Evolutionary conservation across 2,329 filamentous ascomycete species (phyloP).

Genomic region (Lasiodiplodia sp.): DNA sequence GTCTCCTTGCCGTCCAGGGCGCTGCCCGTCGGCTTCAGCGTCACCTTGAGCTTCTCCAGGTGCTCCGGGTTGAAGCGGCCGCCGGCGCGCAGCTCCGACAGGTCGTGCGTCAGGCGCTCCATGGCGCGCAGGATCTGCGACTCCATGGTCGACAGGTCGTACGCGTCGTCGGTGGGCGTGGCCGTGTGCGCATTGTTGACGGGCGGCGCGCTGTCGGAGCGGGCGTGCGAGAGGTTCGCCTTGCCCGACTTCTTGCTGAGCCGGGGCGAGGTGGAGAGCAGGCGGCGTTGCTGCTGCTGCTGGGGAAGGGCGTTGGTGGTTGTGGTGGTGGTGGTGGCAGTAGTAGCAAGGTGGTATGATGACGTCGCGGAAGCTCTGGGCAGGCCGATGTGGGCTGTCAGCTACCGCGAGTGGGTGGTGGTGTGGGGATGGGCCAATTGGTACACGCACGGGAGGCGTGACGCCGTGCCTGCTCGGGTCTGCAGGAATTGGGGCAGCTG

Average conservation of each 20-base stretch:
- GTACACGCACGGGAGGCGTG: slow-evolving; percentile 12
- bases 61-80: slow-evolving; percentile 69
- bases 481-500: slow-evolving; percentile 22
- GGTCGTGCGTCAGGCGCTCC: slow-evolving; percentile 65
- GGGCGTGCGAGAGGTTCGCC: slow-evolving; percentile 50
- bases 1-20: slow-evolving; percentile 45
- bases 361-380: slow-evolving; percentile 10
- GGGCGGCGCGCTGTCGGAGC: slow-evolving; percentile 45
- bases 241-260: slow-evolving; percentile 63
- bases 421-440: not conserved
- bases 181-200: slow-evolving; percentile 34
- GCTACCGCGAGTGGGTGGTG: not conserved
- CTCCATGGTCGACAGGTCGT: slow-evolving; percentile 67
- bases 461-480: not conserved
- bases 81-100: slow-evolving; percentile 68
- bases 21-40: slow-evolving; percentile 48
- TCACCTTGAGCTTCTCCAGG: slow-evolving; percentile 68
- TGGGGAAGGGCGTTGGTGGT: not conserved
- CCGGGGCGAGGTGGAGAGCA: slow-evolving; percentile 53
- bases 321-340: not conserved
- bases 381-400: not conserved
- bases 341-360: slow-evolving; percentile 3
- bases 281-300: slow-evolving; percentile 1
- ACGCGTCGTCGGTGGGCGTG: slow-evolving; percentile 61
- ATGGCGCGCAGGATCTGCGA: slow-evolving; percentile 62